Evolutionary conservation across 257 asterid species (phyloP).

Genomic region (Plantago major): DNA sequence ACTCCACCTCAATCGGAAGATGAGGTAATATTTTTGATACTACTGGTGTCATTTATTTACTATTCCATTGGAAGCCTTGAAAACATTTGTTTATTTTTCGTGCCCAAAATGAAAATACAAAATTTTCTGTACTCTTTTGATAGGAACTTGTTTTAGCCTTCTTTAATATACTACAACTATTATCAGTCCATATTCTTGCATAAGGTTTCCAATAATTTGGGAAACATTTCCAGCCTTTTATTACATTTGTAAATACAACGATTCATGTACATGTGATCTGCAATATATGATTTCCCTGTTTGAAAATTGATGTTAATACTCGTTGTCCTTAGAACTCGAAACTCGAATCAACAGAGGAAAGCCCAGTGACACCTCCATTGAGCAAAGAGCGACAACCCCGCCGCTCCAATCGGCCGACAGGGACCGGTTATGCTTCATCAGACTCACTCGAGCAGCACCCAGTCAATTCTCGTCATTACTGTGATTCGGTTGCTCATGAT

Average conservation of each 20-base stretch:
- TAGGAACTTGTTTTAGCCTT: no score
- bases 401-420: slow-evolving; percentile 38
- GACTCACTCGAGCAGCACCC: slow-evolving; percentile 46
- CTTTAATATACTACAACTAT: no score
- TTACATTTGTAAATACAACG: no score
- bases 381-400: slow-evolving; percentile 55
- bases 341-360: slow-evolving; percentile 54
- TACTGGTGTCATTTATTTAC: not conserved
- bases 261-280: no score
- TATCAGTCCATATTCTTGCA: no score
- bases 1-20: slow-evolving; percentile 67
- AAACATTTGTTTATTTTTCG: no score
- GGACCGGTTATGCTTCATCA: slow-evolving; percentile 40
- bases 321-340: slow-evolving; percentile 50
- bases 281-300: not conserved
- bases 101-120: no score
- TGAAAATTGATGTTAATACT: not conserved
- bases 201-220: no score
- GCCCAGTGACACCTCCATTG: slow-evolving; percentile 74
- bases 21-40: slow-evolving; percentile 45
- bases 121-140: no score
- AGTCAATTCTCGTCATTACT: slow-evolving; percentile 32
- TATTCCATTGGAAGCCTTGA: no score
- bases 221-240: no score
- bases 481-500: slow-evolving; percentile 47